Evolutionary conservation across 129 eudicot genomes (phyloP).

Genomic region (Helianthus tuberosus): DNA sequence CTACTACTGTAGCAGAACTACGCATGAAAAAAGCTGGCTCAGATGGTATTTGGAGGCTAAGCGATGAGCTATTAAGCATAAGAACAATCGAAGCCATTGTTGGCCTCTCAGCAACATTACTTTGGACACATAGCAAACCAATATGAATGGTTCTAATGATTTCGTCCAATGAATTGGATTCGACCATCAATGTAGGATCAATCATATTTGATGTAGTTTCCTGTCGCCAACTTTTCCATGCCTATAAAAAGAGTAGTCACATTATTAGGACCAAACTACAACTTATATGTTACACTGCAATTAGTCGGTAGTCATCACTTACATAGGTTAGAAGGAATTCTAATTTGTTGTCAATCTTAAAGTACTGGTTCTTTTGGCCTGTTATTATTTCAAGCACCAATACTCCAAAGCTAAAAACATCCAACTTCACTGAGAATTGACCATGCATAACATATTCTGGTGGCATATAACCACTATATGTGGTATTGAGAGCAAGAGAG

Average conservation of each 20-base stretch:
- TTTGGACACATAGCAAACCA: conserved; percentile 4
- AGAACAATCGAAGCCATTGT: not conserved
- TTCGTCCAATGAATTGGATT: not conserved
- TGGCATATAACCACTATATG: conserved; percentile 20
- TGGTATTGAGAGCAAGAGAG: not conserved
- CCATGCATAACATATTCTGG: conserved; percentile 23
- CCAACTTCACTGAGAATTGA: conserved; percentile 29
- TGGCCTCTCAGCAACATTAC: not conserved
- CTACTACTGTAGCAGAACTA: not conserved
- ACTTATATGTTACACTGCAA: not conserved
- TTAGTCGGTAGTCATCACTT: not conserved
- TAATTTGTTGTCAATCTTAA: not conserved
- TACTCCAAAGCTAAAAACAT: conserved; percentile 1
- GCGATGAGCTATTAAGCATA: conserved; percentile 1
- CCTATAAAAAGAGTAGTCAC: conserved; percentile 8
- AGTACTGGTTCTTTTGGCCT: conserved; percentile 5
- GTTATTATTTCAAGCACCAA: conserved; percentile 29
- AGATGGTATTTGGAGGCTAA: not conserved
- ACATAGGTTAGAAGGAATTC: conserved; percentile 17
- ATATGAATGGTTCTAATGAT: conserved; percentile 22
- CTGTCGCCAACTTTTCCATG: conserved; percentile 36
- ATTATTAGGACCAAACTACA: not conserved
- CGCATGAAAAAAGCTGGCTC: conserved; percentile 7
- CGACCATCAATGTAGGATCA: conserved; percentile 9
- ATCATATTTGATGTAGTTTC: conserved; percentile 19